Evolutionary conservation across 345 rosid species (phyloP).

Genomic region (Melastoma malabathricum): DNA sequence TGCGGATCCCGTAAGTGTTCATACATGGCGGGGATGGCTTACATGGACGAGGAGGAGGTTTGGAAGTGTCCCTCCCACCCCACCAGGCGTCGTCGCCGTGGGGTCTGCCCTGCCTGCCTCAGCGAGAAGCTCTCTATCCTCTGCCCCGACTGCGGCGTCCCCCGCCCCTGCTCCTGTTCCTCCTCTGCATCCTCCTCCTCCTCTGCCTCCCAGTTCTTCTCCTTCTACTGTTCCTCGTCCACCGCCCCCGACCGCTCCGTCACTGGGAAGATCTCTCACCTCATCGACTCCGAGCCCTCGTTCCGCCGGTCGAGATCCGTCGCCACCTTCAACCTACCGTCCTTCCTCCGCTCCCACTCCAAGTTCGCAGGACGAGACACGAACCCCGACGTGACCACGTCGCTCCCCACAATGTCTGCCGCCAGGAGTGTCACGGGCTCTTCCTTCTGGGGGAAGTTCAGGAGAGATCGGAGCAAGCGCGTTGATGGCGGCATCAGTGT

Average conservation of each 20-base stretch:
- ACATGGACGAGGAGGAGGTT: constrained; percentile 53
- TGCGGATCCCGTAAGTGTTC: too few relatives aligned
- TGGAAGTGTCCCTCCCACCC: constrained; percentile 71
- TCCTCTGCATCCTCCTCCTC: constrained; percentile 22
- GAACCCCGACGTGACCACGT: neutral
- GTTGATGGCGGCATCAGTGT: constrained; percentile 5
- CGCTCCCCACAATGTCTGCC: constrained; percentile 1
- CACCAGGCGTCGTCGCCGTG: constrained; percentile 47
- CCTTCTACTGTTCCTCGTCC: constrained; percentile 10
- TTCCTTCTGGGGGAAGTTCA: constrained; percentile 52
- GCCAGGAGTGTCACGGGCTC: constrained; percentile 9
- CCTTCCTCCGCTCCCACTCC: constrained; percentile 43
- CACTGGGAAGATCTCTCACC: constrained; percentile 31
- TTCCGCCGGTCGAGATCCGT: constrained; percentile 74
- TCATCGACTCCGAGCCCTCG: constrained; percentile 58
- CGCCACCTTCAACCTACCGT: constrained; percentile 12
- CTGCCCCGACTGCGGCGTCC: constrained; percentile 69
- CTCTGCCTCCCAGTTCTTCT: constrained; percentile 19
- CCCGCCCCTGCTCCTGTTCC: constrained; percentile 61
- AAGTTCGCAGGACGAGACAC: constrained; percentile 6
- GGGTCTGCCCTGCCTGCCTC: constrained; percentile 82
- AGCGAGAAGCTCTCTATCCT: constrained; percentile 63
- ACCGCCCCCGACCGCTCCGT: neutral
- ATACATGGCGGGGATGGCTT: constrained; percentile 7
- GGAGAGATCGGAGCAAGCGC: constrained; percentile 19